These are phyloP conservation scores for Adansonia madagascariensis DNA, from an alignment of 441 rosid genomes.

Conservation along the genomic window DNA sequence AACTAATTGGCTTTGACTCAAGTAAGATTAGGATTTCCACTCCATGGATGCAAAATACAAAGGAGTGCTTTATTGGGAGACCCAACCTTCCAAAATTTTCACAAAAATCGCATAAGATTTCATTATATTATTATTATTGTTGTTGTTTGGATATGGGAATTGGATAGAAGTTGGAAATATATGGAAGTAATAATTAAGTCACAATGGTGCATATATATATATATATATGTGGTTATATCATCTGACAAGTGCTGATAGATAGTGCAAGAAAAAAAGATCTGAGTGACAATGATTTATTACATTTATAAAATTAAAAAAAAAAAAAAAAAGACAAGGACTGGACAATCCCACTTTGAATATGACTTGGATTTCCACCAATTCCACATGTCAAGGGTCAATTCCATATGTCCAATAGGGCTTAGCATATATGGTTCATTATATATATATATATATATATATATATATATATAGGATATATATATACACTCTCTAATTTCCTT, in stretches of 20 bases:
- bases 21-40: background rate
- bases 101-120: too few species aligned
- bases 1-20: too few species aligned
- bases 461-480: too few species aligned
- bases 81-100: background rate
- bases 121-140: background rate
- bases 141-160: background rate
- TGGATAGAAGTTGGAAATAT: background rate
- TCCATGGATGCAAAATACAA: background rate
- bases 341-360: conserved; percentile 29
- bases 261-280: background rate
- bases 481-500: too few species aligned
- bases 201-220: background rate
- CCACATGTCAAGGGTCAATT: conserved; percentile 31
- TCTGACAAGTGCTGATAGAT: background rate
- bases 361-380: conserved; percentile 45
- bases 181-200: background rate
- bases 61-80: background rate
- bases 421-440: too few species aligned
- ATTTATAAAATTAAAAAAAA: too few species aligned
- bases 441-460: too few species aligned
- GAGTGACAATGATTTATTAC: conserved; percentile 9
- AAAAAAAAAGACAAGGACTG: conserved; percentile 20
- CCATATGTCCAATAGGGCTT: conserved; percentile 20
- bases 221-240: background rate